Evolutionary conservation across 495 filamentous ascomycete species (phyloP), one percentile per base, ranked within the genome.

Genomic region (Tuber magnatum): DNA sequence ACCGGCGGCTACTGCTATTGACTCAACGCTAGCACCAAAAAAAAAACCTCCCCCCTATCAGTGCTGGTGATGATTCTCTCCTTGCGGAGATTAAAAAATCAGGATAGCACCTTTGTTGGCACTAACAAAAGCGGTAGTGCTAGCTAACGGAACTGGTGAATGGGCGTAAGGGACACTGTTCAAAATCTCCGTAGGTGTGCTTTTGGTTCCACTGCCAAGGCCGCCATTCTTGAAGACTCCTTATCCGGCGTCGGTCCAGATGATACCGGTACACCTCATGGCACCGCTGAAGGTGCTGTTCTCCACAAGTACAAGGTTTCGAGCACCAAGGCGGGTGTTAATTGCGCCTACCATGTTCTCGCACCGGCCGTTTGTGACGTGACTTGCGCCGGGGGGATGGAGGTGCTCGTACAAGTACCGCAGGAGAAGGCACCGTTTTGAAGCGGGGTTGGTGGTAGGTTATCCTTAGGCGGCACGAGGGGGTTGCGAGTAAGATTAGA

Each of bases 371-470:
- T 79, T 79, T 72, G 72, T 78, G 43, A 75, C 46, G 51, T 79
- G 69, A 24, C 77, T 88, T 32, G 88, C 90, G 35, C 89, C 89
- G 81, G 90, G 74, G 89, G 89, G 78, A 91, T 73, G 24, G 86
- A 86, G 0, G 90, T 89, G 3, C n/a, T n/a, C n/a, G n/a, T n/a
- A n/a, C 82, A 7, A 7, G 39, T 40, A 7, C 2, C 85, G 28
- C 89, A 88, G 28, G 87, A 88, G 83, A 88, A 88, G 80, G 87
- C 83, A 83, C n/a, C n/a, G 89, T 88, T 75, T 83, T 80, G 86
- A 87, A 90, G 83, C 88, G 85, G 84, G 90, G 90, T 84, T 89
- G 87, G 81, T 86, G 86, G 77, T 88, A 88, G 41, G 89, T 91
- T 46, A 91, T 79, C 72, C 82, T 87, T 35, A 91, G 86, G 65